Evolutionary conservation across 306 rosid genomes (phyloP), one percentile per base, ranked within the genome.

Genomic region (Psophocarpus tetragonolobus): DNA sequence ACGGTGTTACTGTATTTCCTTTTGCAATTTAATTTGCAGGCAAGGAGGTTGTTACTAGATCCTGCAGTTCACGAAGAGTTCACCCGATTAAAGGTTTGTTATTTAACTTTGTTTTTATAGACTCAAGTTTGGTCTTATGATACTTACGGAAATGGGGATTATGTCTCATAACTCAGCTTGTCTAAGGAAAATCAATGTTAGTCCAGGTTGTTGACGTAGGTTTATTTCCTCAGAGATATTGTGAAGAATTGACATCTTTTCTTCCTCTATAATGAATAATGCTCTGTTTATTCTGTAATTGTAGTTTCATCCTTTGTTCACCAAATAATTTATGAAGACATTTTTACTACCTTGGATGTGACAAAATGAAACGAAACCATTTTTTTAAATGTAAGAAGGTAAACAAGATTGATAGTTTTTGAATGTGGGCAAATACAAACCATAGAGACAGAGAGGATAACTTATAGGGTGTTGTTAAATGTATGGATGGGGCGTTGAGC

Each of bases 21-120:
- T 32, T 30, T 75, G 68, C 48, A 80, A 69, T 68, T 79, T 70
- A 67, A 66, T 77, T 84, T 74, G 62, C 80, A 94, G 98, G 91
- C 96, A 29, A 90, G 97, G 75, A 88, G 93, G 82, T 84, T 94
- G 82, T 85, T 94, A 80, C 87, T 94, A 56, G 97, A 94, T 88
- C 98, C 94, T 8, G 97, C 96, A 66, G 84, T 94, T 77, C 97
- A 94, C 86, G 97, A 94, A 82, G 98, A 94, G 86, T 94, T 94
- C 80, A 89, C 88, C 24, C 96, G 96, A 17, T 81, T 92, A 62
- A 94, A 92, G 98, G 97, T 94, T 58, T 81, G 90, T 80, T 84
- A 45, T 72, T 48, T 33, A 44, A 38, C 48, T 62, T 77, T 56
- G 23, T 75, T 9, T 75, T 17, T 60, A 17, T 58, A 21, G 45